Base-by-base conservation (phyloP, 805 yeast species). In the Candida quercuum region DNA sequence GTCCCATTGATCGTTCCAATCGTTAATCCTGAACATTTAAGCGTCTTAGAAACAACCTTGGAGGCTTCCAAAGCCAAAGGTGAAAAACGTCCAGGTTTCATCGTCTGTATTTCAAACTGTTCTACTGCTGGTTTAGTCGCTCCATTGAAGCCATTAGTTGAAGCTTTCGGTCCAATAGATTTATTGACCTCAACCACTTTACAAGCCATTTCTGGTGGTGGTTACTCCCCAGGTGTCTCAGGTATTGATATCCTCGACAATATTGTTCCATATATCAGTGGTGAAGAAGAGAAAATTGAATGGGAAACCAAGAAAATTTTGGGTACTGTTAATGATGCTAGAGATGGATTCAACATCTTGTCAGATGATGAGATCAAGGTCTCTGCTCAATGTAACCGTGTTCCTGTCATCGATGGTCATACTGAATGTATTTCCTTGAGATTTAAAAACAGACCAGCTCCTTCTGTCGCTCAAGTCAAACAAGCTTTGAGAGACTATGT, bases 121-220 rank as follows among this genome's bases (percentile, higher is more conserved):
- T 89, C 98, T 33, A 93, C 99, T 26, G 99, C 98, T 5, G 98
- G 98, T 29, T 71, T 93, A 40, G 98, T 93, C 16, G 96, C 96
- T 12, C 98, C 98, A 34, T 71, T 93, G 59, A 87, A 86, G 59
- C 98, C 99, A n/a, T 71, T 93, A 53, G 84, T 82, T 36, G 95
- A 88, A 42, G 64, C 69, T 35, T 91, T 86, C 57, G 99, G 98
- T 34, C 97, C 98, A 32, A 76, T 93, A 42, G 89, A 86, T 41
- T 72, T 80, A 18, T 74, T 91, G 49, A 81, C 95, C 12, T 76
- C 95, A 34, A 86, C 97, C 38, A 93, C 99, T 13, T 64, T 93
- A 62, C 99, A 93, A 63, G 99, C 99, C 27, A 86, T 93, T 47
- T 89, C 98, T 4, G 99, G 99, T 52, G 99, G 95, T 17, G 99